Base-by-base conservation (phyloP, 2,329 filamentous ascomycete genomes). In the Beauveria australis region DNA sequence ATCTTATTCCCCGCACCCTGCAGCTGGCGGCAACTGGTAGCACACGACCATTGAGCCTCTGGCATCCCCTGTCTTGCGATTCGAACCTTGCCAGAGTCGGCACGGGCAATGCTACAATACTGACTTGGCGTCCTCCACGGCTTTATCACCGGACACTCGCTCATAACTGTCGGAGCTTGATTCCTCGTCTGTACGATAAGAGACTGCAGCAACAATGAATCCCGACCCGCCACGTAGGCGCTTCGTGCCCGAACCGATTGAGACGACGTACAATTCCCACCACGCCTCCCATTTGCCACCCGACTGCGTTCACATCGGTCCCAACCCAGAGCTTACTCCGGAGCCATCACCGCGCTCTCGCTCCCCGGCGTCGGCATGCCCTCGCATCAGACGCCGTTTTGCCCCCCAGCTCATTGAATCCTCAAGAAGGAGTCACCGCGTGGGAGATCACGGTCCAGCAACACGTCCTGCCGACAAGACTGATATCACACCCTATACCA, bases 351-450 rank as follows among this genome's bases (percentile, higher is more conserved):
- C 81, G 47, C 79, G 78, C 59, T 78, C 79, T 12, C 74, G 77
- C 6, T 78, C 79, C 2, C 75, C 49, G 12, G 63, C 61, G 26
- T 26, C 46, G 3, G 47, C 37, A 19, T 33, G 22, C 12, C 53
- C 33, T 5, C 59, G 59, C 18, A 37, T 33, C 10, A 51, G 53
- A 68, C 76, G 66, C 30, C 78, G 80, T 64, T 96, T 95, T 71
- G 82, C 87, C 33, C 91, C 91, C 14, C 88, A 93, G 68, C 78
- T 96, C 60, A 87, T 96, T 63, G 91, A 93, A 73, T 92, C 89
- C 3, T 88, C 88, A 4, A 84, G 86, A 67, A 81, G 91, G 58
- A 85, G 86, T 40, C 84, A 88, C 64, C 85, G 85, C 67, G 82
- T 82, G 18, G 85, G 85, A 22, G 87, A 91, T 66, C 73, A 79